These are phyloP conservation scores for Kwoniella botswanensis DNA, from an alignment of 768 basidiomycete species.

Conservation along the genomic window DNA sequence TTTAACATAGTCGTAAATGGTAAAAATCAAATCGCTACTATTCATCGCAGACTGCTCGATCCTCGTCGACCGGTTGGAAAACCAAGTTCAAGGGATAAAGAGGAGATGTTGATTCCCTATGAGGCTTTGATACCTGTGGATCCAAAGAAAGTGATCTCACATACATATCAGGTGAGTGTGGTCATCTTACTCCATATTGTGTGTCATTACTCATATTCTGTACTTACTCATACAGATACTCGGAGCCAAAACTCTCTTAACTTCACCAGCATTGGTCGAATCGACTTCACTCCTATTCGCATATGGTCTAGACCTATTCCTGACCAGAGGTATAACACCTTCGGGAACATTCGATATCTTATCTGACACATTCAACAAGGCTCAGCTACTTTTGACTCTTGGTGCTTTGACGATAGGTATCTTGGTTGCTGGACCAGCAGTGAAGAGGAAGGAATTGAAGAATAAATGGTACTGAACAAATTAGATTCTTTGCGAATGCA, in stretches of 20 bases:
- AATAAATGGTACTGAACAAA: slow-evolving; percentile 54
- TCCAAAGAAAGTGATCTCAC: slow-evolving; percentile 65
- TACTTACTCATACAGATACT: slow-evolving; percentile 63
- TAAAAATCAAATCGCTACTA: slow-evolving; percentile 73
- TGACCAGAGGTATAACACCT: slow-evolving; percentile 75
- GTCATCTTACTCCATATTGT: not conserved
- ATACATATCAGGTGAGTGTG: slow-evolving; percentile 63
- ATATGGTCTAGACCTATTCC: slow-evolving; percentile 87
- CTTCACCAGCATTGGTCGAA: slow-evolving; percentile 84
- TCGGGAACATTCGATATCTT: slow-evolving; percentile 92
- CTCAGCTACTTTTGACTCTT: slow-evolving; percentile 83
- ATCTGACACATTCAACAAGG: slow-evolving; percentile 90
- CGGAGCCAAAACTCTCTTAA: slow-evolving; percentile 70
- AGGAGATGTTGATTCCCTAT: slow-evolving; percentile 84
- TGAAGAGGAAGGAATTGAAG: slow-evolving; percentile 58
- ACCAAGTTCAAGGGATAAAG: slow-evolving; percentile 74
- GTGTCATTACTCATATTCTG: not conserved
- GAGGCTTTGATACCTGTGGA: slow-evolving; percentile 79
- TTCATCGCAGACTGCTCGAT: slow-evolving; percentile 76
- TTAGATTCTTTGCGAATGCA: not conserved
- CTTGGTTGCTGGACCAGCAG: slow-evolving; percentile 79
- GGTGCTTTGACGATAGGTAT: slow-evolving; percentile 74
- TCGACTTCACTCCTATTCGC: slow-evolving; percentile 88
- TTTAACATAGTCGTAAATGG: slow-evolving; percentile 71
- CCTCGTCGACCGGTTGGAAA: slow-evolving; percentile 81